Conservation (phyloP, 148 eudicot genomes). For the Rhododendron ferrugineum region DNA sequence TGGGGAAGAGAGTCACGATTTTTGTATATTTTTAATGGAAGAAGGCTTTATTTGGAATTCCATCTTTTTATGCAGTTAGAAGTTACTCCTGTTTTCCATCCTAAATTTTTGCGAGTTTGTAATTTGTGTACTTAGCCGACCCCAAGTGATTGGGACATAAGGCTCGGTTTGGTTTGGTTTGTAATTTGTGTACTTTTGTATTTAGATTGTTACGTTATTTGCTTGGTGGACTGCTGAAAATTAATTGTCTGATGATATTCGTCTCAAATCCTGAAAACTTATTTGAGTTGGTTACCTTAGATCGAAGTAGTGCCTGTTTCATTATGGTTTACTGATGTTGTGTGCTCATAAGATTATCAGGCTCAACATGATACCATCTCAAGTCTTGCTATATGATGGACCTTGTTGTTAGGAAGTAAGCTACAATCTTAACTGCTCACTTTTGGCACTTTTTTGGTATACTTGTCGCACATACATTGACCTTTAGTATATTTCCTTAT, state of each 20-base stretch:
- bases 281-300: not conserved
- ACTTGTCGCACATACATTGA: not conserved
- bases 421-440: slow-evolving; percentile 14
- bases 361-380: slow-evolving; percentile 11
- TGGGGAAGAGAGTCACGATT: not conserved
- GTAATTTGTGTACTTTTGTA: not conserved
- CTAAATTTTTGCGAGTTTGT: not conserved
- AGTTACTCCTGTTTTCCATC: not conserved
- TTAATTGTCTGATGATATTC: not conserved
- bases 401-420: slow-evolving; percentile 22
- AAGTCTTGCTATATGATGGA: slow-evolving; percentile 20
- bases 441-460: not conserved
- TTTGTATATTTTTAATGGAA: not conserved
- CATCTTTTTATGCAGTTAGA: not conserved
- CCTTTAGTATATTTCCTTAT: not conserved
- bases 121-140: not conserved
- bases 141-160: too few species aligned
- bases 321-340: slow-evolving; percentile 12
- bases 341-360: slow-evolving; percentile 19
- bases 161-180: too few species aligned
- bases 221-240: not conserved
- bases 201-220: not conserved
- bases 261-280: not conserved
- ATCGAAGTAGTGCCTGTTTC: not conserved
- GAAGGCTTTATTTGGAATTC: not conserved